Evolutionary conservation across 2,329 filamentous ascomycete species (phyloP), one percentile per base, ranked within the genome.

Genomic region (Cadophora gregata): DNA sequence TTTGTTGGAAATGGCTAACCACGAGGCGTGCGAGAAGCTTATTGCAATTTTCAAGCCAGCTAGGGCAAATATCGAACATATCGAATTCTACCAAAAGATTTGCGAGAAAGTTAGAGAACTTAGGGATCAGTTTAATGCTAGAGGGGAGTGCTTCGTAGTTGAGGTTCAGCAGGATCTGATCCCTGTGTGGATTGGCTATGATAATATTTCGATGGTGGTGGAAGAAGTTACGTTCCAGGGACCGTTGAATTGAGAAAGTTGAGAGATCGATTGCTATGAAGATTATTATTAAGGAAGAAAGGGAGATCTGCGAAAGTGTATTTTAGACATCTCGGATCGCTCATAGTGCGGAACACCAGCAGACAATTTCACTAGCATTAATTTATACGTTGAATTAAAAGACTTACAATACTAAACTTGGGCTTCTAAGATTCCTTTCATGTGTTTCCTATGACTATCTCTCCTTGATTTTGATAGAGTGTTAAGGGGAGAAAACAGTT

Each of bases 1-100:
- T 1, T 62, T 50, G 19, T 36, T 69, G 4, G 59, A 70, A 21
- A 64, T 73, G 62, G 71, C 70, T 1, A 73, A 73, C 21, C 63
- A 70, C 50, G 68, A 63, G 25, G 71, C 71, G 6, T 64, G 38
- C 14, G 64, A 68, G 14, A 59, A 65, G 12, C 9, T 71, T 2
- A n/a, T 66, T 16, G 21, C 25, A 4, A 19, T 61, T 6, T 58
- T 58, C 31, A 38, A 21, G 27, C 55, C 55, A 1, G 55, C 21
- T 27, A n/a, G 55, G 2, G n/a, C 21, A 1, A 27, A 58, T 8
- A 25, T 42, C 6, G 33, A 58, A 2, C 10, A 42, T 27, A 42
- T 58, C 9, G 25, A 1, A 16, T 7, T 4, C 19, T 58, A 58
- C 12, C n/a, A 42, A 19, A 5, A 12, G 4, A 10, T 33, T 27